Evolutionary conservation across 306 rosid species (phyloP).

Genomic region (Myrica gale): DNA sequence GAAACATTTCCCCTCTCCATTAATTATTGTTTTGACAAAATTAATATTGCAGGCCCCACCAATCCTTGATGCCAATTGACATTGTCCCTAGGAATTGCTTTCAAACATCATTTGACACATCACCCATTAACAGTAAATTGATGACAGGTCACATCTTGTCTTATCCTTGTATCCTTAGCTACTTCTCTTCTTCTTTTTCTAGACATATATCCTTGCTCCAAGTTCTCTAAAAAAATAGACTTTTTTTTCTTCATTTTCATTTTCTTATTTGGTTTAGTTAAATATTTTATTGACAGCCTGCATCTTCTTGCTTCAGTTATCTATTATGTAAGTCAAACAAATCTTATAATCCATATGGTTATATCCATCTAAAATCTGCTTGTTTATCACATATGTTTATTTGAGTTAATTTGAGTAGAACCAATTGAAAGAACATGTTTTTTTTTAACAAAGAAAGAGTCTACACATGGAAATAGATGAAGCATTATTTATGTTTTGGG

Average conservation of each 20-base stretch:
- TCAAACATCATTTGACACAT: not conserved
- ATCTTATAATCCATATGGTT: too few species aligned
- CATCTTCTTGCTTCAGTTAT: too few species aligned
- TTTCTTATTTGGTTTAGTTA: not conserved
- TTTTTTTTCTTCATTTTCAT: not conserved
- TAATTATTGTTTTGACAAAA: not conserved
- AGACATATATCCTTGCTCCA: too few species aligned
- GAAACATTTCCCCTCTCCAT: not conserved
- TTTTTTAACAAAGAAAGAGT: too few species aligned
- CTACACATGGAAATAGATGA: too few species aligned
- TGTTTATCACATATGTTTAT: too few species aligned
- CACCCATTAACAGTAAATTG: not conserved
- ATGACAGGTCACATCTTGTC: not conserved
- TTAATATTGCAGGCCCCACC: not conserved
- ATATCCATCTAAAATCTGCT: too few species aligned
- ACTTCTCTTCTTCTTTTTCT: not conserved
- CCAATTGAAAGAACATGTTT: too few species aligned
- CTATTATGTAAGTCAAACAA: too few species aligned
- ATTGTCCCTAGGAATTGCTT: not conserved
- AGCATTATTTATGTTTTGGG: too few species aligned
- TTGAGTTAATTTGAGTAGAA: too few species aligned
- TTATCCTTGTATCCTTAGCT: not conserved
- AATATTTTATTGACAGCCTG: not conserved
- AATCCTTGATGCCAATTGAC: slow-evolving; percentile 9
- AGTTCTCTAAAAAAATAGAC: not conserved